Percentiles rank a stretch among this genome's conserved stretches.
These are phyloP conservation scores for Solanum clarkiae DNA, from an alignment of 257 asterid genomes.

Conservation along the genomic window DNA sequence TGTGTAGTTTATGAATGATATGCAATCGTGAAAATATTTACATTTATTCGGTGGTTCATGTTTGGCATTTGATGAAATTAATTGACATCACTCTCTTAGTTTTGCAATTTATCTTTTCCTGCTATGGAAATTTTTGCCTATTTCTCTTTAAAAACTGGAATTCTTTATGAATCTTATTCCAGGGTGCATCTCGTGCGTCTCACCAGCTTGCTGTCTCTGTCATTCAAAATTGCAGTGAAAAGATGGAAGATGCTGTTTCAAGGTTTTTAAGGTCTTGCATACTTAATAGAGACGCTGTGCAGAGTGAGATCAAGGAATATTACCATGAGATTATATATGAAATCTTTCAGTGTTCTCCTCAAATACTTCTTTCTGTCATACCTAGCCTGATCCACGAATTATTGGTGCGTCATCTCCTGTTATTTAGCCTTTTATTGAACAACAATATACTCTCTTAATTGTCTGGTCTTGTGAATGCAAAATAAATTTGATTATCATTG, in stretches of 20 bases:
- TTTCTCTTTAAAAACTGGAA: neutral
- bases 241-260: conserved; percentile 35
- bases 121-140: neutral
- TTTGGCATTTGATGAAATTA: neutral
- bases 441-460: neutral
- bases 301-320: conserved; percentile 57
- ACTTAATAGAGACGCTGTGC: conserved; percentile 45
- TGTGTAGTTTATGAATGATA: neutral
- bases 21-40: neutral
- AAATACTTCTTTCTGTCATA: conserved; percentile 58
- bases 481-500: neutral
- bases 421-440: neutral
- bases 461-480: neutral
- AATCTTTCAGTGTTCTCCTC: conserved; percentile 62
- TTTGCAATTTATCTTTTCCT: neutral
- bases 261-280: conserved; percentile 71
- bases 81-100: neutral
- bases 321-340: conserved; percentile 66
- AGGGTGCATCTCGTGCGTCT: conserved; percentile 53
- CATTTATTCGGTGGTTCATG: neutral
- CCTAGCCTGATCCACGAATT: conserved; percentile 67
- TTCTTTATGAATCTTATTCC: conserved; percentile 16
- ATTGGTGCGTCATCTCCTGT: conserved; percentile 42
- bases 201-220: conserved; percentile 58
- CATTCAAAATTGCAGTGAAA: conserved; percentile 41